These are phyloP conservation scores for Aspergillus sp. DNA, from an alignment of 2,329 filamentous ascomycete genomes.

Conservation along the genomic window DNA sequence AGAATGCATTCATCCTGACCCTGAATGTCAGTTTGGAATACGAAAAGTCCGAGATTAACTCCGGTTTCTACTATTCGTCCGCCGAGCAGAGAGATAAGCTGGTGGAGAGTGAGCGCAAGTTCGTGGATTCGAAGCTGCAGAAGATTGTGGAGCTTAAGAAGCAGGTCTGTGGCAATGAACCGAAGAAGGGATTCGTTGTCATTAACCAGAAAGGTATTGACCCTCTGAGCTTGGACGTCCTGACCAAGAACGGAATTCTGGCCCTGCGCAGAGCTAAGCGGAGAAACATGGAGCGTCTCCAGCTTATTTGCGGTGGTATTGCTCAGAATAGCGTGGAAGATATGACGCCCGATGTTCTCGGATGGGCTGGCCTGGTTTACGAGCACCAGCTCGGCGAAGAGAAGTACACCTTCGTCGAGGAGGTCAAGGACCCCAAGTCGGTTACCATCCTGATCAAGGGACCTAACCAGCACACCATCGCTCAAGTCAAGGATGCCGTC, in stretches of 20 bases:
- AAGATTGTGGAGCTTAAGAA: constrained; percentile 99
- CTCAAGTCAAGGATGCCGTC: constrained; percentile 94
- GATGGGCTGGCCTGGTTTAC: constrained; percentile 95
- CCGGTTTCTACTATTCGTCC: constrained; percentile 96
- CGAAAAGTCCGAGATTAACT: constrained; percentile 99
- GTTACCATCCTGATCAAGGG: constrained; percentile 98
- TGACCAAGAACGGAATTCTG: constrained; percentile 97
- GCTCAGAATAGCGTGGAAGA: constrained; percentile 98
- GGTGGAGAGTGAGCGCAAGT: constrained; percentile 92
- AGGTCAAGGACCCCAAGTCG: constrained; percentile 97
- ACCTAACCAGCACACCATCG: constrained; percentile 93
- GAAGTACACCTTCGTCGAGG: constrained; percentile 98
- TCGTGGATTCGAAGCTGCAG: constrained; percentile 92
- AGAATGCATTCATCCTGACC: constrained; percentile 92
- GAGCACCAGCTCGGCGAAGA: constrained; percentile 97
- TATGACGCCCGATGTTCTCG: constrained; percentile 78
- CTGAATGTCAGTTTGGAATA: constrained; percentile 97
- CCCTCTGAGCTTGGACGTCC: constrained; percentile 87
- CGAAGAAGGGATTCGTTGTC: constrained; percentile 93
- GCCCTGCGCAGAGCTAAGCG: constrained; percentile 92
- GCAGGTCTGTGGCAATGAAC: constrained; percentile 88
- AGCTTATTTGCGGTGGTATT: constrained; percentile 86
- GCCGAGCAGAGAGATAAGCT: constrained; percentile 97
- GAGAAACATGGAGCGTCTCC: constrained; percentile 97
- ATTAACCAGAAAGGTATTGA: constrained; percentile 99